Percentiles rank a stretch among this genome's conserved stretches.
These are phyloP conservation scores for Ceratonia siliqua DNA, from an alignment of 306 rosid genomes.

Conservation along the genomic window DNA sequence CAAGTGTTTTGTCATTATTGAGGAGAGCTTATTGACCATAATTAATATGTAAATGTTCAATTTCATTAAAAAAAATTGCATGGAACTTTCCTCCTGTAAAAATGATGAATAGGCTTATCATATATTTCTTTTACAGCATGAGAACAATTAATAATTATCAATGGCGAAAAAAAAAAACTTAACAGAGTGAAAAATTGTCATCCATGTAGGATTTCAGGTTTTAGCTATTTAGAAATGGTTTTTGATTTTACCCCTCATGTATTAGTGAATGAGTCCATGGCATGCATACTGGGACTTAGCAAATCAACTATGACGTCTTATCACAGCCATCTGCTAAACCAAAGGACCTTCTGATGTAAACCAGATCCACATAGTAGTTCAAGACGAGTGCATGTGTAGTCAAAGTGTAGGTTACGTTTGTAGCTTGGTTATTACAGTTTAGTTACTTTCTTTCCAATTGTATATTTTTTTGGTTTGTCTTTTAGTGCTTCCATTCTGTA, in stretches of 20 bases:
- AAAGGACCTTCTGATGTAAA: background rate
- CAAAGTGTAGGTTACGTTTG: no score
- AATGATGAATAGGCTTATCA: background rate
- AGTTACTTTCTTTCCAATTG: no score
- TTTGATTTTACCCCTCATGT: background rate
- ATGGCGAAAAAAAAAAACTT: background rate
- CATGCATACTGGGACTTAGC: background rate
- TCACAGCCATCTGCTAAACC: background rate
- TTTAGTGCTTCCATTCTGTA: no score
- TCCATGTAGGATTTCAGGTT: background rate
- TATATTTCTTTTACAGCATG: no score
- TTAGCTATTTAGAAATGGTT: background rate
- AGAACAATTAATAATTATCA: no score
- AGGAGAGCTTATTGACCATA: background rate
- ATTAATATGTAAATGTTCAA: background rate
- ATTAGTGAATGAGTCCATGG: background rate
- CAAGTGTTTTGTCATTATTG: background rate
- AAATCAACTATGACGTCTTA: background rate
- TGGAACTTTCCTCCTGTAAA: background rate
- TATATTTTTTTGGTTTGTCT: no score
- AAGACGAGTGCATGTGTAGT: no score
- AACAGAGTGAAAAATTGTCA: background rate
- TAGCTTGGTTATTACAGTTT: no score
- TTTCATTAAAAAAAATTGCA: background rate
- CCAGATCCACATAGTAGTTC: no score